Evolutionary conservation across 1,139 yeast genomes (phyloP).

Genomic region (Petasospora rhodanensis): DNA sequence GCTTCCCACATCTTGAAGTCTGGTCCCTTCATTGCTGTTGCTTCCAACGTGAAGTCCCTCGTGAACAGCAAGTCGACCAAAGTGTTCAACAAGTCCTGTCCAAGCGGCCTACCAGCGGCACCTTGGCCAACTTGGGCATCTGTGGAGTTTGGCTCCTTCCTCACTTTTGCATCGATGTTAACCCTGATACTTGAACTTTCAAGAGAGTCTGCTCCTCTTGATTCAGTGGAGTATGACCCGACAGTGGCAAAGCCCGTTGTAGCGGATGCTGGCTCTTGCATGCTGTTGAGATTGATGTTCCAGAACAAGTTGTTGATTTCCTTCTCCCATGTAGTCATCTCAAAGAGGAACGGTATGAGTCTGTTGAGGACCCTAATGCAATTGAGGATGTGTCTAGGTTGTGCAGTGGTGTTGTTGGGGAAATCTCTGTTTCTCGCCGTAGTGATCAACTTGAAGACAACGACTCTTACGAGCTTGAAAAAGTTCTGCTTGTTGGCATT

Average conservation of each 20-base stretch:
- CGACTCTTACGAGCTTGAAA: slow-evolving; percentile 44
- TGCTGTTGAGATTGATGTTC: slow-evolving; percentile 30
- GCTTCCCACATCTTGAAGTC: slow-evolving; percentile 62
- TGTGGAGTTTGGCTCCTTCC: slow-evolving; percentile 21
- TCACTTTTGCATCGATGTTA: slow-evolving; percentile 23
- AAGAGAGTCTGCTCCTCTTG: slow-evolving; percentile 23
- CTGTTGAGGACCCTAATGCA: slow-evolving; percentile 64
- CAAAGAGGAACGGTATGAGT: slow-evolving; percentile 66
- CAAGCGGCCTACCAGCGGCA: slow-evolving; percentile 36
- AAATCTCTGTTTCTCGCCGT: slow-evolving; percentile 26
- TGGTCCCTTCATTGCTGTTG: slow-evolving; percentile 24
- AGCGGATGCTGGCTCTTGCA: slow-evolving; percentile 5
- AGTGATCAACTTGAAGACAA: slow-evolving; percentile 33
- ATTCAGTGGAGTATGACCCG: slow-evolving; percentile 33
- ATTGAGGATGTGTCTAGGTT: slow-evolving; percentile 39
- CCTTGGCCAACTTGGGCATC: slow-evolving; percentile 23
- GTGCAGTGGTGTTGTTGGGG: slow-evolving; percentile 21
- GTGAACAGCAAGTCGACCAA: slow-evolving; percentile 54
- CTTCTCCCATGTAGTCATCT: slow-evolving; percentile 34
- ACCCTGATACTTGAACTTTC: slow-evolving; percentile 25
- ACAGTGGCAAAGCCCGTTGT: slow-evolving; percentile 32
- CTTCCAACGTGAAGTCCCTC: slow-evolving; percentile 52
- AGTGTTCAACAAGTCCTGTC: slow-evolving; percentile 43
- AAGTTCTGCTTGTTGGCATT: slow-evolving; percentile 55
- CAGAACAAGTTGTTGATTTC: slow-evolving; percentile 41